phyloP scores from a whole-genome alignment of 139 green algal species.

The Spirogloea muscicola region DNA sequence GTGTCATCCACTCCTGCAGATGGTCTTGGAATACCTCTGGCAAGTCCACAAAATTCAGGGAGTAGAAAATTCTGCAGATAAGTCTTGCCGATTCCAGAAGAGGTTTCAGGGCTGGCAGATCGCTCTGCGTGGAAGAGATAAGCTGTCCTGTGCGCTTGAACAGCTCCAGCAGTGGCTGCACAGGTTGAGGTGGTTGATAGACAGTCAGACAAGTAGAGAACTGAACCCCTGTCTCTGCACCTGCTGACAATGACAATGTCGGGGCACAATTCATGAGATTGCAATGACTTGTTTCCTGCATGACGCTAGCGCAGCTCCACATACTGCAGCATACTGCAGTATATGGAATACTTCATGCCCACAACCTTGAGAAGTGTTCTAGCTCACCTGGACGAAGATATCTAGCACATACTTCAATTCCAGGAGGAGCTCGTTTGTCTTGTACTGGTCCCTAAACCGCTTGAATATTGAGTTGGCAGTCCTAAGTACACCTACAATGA shows the following conservation, averaged over 20 bases:
- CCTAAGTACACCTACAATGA: constrained; percentile 75
- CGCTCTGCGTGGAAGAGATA: constrained; percentile 25
- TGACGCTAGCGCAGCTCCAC: no score
- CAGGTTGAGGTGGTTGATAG: no score
- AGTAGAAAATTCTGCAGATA: constrained; percentile 83
- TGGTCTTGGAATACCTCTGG: constrained; percentile 86
- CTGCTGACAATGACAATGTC: no score
- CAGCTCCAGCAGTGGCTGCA: constrained; percentile 49
- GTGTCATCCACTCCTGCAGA: constrained; percentile 56
- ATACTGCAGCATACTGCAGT: no score
- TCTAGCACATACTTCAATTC: constrained; percentile 74
- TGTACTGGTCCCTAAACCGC: constrained; percentile 73
- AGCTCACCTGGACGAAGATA: no score
- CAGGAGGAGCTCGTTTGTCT: constrained; percentile 57
- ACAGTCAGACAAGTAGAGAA: no score
- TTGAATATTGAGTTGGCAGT: constrained; percentile 96
- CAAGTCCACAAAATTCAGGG: constrained; percentile 84
- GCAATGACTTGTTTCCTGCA: no score
- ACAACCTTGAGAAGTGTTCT: no score
- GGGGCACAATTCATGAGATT: no score
- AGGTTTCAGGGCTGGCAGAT: constrained; percentile 53
- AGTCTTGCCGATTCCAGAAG: constrained; percentile 68
- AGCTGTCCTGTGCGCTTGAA: constrained; percentile 20
- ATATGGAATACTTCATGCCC: no score
- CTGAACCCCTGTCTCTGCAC: no score